phyloP scores from a whole-genome alignment of 2,329 filamentous ascomycete genomes.

The Penicillium sclerotigenum region DNA sequence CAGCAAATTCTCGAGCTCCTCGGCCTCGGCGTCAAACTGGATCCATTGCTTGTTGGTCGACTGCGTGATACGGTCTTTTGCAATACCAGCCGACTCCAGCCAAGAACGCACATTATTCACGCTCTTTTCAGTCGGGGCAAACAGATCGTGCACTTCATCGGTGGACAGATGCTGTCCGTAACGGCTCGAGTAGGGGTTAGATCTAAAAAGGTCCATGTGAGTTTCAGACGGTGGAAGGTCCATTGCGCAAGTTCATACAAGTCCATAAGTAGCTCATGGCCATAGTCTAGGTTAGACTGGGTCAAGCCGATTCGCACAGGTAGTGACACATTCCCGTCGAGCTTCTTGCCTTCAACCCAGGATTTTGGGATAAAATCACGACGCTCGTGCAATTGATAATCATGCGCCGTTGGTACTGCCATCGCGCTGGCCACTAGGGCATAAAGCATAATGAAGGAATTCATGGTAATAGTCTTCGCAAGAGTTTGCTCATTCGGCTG shows the following conservation, averaged over 20 bases:
- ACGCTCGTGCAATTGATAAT: conserved; percentile 33
- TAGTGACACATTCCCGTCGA: conserved; percentile 20
- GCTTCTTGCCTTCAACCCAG: conserved; percentile 28
- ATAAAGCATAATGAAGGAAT: conserved; percentile 22
- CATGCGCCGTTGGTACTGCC: conserved; percentile 22
- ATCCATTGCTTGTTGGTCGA: conserved; percentile 40
- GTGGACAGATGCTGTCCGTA: conserved; percentile 36
- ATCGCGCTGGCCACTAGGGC: conserved; percentile 18
- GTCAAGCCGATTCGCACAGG: conserved; percentile 29
- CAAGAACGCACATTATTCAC: conserved; percentile 30
- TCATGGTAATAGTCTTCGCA: conserved; percentile 18
- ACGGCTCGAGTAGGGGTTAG: conserved; percentile 36
- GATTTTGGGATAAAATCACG: conserved; percentile 26
- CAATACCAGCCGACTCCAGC: conserved; percentile 28
- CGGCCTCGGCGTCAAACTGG: conserved; percentile 39
- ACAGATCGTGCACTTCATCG: conserved; percentile 35
- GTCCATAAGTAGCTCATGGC: conserved; percentile 32
- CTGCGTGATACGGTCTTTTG: conserved; percentile 24
- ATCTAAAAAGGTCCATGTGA: conserved; percentile 18
- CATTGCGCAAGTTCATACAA: conserved; percentile 22
- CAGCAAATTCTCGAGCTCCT: conserved; percentile 39
- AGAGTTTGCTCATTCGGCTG: neutral
- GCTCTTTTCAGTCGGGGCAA: conserved; percentile 32
- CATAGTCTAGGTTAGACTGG: conserved; percentile 29
- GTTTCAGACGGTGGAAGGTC: neutral